A percentile compares a stretch with the other conserved stretches of the same genome.
phyloP scores from a whole-genome alignment of 1,139 yeast species.

The Protomyces pachydermus region DNA sequence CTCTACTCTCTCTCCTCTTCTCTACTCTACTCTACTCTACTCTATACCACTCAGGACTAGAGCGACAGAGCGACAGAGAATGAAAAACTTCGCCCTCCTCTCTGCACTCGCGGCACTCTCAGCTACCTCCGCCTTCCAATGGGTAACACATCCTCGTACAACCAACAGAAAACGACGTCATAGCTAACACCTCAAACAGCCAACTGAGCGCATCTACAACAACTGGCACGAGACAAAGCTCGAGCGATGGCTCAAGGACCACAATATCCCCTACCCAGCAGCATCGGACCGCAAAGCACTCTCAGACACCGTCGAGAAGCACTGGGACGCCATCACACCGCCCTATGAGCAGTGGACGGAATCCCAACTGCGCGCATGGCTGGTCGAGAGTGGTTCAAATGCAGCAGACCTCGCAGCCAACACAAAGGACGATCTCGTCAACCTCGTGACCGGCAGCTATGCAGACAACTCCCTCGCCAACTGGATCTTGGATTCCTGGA shows the following conservation, averaged over 20 bases:
- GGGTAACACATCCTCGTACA: background rate
- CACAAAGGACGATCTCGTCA: slow-evolving; percentile 32
- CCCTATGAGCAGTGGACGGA: slow-evolving; percentile 33
- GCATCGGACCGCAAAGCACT: slow-evolving; percentile 32
- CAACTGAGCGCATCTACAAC: slow-evolving; percentile 25
- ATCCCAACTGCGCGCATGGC: slow-evolving; percentile 31
- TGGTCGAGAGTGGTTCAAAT: slow-evolving; percentile 31
- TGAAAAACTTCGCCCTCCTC: background rate
- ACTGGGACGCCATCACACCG: slow-evolving; percentile 34
- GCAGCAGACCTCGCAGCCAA: slow-evolving; percentile 31
- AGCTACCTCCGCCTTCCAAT: background rate
- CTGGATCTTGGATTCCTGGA: slow-evolving; percentile 55
- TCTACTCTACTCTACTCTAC: too few species aligned
- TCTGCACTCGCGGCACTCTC: background rate
- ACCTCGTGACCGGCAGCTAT: slow-evolving; percentile 30
- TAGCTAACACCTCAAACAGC: background rate
- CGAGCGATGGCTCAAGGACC: slow-evolving; percentile 31
- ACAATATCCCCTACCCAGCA: slow-evolving; percentile 28
- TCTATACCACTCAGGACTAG: too few species aligned
- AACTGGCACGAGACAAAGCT: slow-evolving; percentile 27
- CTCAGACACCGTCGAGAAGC: slow-evolving; percentile 32
- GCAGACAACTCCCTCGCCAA: slow-evolving; percentile 32
- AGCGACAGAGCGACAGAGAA: background rate
- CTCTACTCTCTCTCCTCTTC: too few species aligned
- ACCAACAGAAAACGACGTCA: background rate